phyloP scores from a whole-genome alignment of 768 basidiomycete species.

The Mycena maculata region DNA sequence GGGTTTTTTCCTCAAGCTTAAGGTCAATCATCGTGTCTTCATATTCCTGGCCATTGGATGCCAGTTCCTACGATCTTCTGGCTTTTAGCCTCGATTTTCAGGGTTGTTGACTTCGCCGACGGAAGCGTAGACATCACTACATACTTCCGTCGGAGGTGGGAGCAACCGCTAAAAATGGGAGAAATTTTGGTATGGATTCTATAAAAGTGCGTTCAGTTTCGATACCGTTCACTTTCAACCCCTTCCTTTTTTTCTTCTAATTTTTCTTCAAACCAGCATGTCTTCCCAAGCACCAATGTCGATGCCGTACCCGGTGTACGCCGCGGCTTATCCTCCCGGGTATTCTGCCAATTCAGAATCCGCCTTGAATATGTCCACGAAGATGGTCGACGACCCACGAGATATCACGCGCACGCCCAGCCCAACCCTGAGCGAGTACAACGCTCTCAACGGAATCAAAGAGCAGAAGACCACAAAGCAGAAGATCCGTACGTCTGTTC shows the following conservation, averaged over 20 bases:
- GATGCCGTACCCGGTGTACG: slow-evolving; percentile 14
- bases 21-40: not conserved
- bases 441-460: slow-evolving; percentile 21
- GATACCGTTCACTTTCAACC: not conserved
- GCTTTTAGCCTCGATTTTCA: no score
- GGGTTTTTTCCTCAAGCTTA: not conserved
- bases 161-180: no score
- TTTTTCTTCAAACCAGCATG: not conserved
- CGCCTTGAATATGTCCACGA: not conserved
- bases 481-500: slow-evolving; percentile 22
- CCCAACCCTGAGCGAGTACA: slow-evolving; percentile 16
- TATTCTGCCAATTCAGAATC: not conserved
- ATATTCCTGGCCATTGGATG: no score
- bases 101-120: no score
- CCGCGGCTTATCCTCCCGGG: not conserved
- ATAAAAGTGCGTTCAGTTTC: no score
- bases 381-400: not conserved
- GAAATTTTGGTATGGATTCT: no score
- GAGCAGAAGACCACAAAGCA: slow-evolving; percentile 17
- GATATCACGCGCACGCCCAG: slow-evolving; percentile 17
- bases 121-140: no score
- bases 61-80: no score
- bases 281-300: not conserved
- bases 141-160: no score
- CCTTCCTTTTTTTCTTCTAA: not conserved